Conservation (phyloP, 106 monocot species). For the Acanthochlamys bracteata region DNA sequence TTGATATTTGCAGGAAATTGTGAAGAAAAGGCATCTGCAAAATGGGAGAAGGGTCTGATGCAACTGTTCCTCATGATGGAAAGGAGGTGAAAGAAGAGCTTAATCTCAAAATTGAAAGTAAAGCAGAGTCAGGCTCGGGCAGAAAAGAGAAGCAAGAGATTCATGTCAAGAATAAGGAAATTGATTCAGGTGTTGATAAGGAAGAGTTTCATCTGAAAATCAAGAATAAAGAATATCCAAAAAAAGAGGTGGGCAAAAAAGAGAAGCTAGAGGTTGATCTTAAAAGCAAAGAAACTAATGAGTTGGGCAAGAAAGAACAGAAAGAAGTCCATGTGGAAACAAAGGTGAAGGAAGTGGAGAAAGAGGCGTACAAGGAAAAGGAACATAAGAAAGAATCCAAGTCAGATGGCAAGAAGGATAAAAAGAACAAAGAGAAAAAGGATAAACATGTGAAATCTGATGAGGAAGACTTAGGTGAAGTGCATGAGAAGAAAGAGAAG, state of each 20-base stretch:
- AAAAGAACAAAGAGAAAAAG: constrained; percentile 6
- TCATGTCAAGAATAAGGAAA: too few species aligned
- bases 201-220: constrained; percentile 28
- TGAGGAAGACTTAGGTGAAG: too few species aligned
- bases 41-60: constrained; percentile 14
- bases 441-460: background rate
- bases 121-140: constrained; percentile 8
- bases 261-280: constrained; percentile 7
- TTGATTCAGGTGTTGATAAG: constrained; percentile 11
- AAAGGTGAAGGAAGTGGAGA: background rate
- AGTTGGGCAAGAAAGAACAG: background rate
- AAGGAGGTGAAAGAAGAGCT: constrained; percentile 29
- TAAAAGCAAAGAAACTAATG: background rate
- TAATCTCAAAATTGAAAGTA: constrained; percentile 34
- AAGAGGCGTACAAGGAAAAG: constrained; percentile 6
- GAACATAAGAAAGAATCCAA: background rate
- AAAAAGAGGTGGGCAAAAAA: constrained; percentile 9
- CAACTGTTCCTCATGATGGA: background rate
- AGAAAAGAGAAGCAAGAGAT: too few species aligned
- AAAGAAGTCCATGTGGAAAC: constrained; percentile 1
- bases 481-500: constrained; percentile 5
- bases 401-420: background rate
- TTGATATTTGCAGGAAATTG: too few species aligned
- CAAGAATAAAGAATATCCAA: constrained; percentile 20
- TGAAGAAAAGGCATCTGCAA: too few species aligned